These are phyloP conservation scores for Penicillium paradoxum DNA, from an alignment of 495 filamentous ascomycete species.

Conservation along the genomic window DNA sequence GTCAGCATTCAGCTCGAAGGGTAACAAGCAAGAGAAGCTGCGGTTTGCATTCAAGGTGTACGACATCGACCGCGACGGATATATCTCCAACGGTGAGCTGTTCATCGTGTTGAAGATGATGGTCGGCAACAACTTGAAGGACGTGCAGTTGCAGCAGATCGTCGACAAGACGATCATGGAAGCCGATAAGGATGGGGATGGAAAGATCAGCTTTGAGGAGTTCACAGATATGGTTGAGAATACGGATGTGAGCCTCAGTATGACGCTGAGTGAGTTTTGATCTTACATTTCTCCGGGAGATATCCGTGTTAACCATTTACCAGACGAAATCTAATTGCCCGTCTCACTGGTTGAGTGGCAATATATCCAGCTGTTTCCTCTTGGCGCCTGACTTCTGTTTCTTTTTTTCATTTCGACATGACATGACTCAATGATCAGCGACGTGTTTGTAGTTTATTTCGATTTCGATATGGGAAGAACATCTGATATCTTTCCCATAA, in stretches of 20 bases:
- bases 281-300: not conserved
- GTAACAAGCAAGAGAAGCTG: constrained; percentile 98
- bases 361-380: constrained; percentile 1
- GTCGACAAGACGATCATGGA: constrained; percentile 99
- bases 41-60: constrained; percentile 99
- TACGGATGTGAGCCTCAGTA: constrained; percentile 95
- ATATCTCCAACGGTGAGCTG: constrained; percentile 96
- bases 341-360: constrained; percentile 3
- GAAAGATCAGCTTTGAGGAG: constrained; percentile 99
- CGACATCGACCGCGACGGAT: constrained; percentile 98
- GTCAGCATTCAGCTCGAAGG: constrained; percentile 92
- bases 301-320: constrained; percentile 20
- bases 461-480: constrained; percentile 5
- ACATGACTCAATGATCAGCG: constrained; percentile 32
- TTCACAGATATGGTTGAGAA: constrained; percentile 98
- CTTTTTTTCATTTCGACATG: constrained; percentile 13
- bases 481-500: not conserved
- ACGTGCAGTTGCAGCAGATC: constrained; percentile 89
- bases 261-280: constrained; percentile 78
- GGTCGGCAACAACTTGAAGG: constrained; percentile 99
- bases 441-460: constrained; percentile 27
- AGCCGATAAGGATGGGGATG: constrained; percentile 90
- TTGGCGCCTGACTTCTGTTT: constrained; percentile 1
- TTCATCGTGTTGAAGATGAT: constrained; percentile 99
- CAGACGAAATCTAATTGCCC: constrained; percentile 32